These are phyloP conservation scores for Globisporangium canariense DNA, from an alignment of 352 stramenopile species.

Conservation along the genomic window DNA sequence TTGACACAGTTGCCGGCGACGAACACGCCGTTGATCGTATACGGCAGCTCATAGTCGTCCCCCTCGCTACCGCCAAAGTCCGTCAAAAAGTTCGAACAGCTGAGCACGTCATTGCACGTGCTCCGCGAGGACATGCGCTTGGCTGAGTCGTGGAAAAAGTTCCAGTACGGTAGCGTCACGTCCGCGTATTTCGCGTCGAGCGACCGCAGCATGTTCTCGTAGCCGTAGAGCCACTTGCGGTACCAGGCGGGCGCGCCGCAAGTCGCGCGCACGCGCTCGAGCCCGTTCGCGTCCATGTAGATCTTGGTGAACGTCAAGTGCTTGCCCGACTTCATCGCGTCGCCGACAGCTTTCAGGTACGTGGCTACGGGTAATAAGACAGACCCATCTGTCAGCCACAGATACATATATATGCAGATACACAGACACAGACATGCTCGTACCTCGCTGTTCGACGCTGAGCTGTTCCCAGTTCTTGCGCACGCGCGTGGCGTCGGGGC, in stretches of 20 bases:
- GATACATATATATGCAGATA: neutral
- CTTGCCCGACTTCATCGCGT: constrained; percentile 46
- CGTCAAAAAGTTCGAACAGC: constrained; percentile 44
- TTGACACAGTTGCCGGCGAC: constrained; percentile 56
- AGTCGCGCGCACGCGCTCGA: constrained; percentile 36
- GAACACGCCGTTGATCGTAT: constrained; percentile 29
- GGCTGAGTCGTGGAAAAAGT: constrained; percentile 54
- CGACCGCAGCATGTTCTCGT: constrained; percentile 69
- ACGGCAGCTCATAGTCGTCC: constrained; percentile 20
- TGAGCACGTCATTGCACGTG: constrained; percentile 33
- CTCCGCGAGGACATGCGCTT: constrained; percentile 44
- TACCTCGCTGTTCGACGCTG: constrained; percentile 12
- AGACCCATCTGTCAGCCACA: neutral
- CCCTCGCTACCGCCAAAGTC: constrained; percentile 55
- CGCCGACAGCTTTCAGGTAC: constrained; percentile 47
- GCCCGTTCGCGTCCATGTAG: constrained; percentile 40
- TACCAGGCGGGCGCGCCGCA: constrained; percentile 62
- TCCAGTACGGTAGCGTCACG: constrained; percentile 66
- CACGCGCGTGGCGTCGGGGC: constrained; percentile 7
- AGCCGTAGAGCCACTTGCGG: constrained; percentile 61
- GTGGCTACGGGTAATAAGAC: constrained; percentile 17
- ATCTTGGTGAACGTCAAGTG: constrained; percentile 57
- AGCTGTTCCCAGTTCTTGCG: constrained; percentile 22
- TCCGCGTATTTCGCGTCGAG: constrained; percentile 36
- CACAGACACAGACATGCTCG: neutral